Conservation (phyloP, 345 rosid genomes). For the Eucalyptus polybractea region DNA sequence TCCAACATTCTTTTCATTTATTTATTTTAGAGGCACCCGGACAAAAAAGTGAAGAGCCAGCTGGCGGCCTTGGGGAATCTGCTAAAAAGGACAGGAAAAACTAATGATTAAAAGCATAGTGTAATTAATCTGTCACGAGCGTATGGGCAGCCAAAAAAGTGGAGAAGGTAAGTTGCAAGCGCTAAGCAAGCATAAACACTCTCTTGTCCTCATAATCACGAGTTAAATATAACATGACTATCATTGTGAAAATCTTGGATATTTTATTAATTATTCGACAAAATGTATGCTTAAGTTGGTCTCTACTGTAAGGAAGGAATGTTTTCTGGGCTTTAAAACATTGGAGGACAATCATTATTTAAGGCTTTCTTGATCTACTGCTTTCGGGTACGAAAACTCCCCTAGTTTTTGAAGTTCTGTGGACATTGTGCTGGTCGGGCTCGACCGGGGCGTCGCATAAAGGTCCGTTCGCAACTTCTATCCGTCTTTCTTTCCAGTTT, state of each 20-base stretch:
- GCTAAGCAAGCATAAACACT: not conserved
- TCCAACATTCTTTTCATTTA: not conserved
- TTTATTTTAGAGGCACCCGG: not conserved
- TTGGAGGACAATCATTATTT: not conserved
- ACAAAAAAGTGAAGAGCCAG: not conserved
- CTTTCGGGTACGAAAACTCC: not conserved
- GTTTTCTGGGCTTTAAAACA: not conserved
- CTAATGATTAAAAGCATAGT: not conserved
- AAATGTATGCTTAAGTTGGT: not conserved
- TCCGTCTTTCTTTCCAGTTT: not conserved
- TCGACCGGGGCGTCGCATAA: not conserved
- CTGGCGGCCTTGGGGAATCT: not conserved
- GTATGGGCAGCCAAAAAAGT: not conserved
- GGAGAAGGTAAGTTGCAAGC: not conserved
- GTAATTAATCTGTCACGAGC: not conserved
- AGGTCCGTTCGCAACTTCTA: not conserved
- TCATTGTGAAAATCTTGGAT: not conserved
- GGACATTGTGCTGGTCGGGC: not conserved
- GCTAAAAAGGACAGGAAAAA: not conserved
- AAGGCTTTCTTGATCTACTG: not conserved
- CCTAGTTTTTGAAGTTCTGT: not conserved
- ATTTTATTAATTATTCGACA: not conserved
- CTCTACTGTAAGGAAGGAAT: not conserved
- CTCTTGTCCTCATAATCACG: not conserved
- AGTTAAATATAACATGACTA: not conserved